Percentiles rank a stretch among this genome's conserved stretches.
These are phyloP conservation scores for Fusarium haematococcum DNA, from an alignment of 2,329 filamentous ascomycete genomes.

Conservation along the genomic window DNA sequence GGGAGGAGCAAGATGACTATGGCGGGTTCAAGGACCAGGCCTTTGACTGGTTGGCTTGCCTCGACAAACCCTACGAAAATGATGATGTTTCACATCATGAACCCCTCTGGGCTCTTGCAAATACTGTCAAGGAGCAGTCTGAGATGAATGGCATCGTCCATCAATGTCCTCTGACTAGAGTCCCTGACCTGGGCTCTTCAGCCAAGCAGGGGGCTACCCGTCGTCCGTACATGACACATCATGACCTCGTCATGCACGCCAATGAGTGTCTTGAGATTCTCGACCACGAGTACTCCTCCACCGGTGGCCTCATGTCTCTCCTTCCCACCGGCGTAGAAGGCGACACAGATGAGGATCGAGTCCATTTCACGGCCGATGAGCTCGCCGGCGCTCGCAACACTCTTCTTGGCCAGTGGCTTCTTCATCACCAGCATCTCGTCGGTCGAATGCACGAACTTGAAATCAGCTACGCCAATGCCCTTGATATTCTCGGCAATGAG, in stretches of 20 bases:
- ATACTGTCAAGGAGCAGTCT: slow-evolving; percentile 57
- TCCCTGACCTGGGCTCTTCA: slow-evolving; percentile 33
- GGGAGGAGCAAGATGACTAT: slow-evolving; percentile 41
- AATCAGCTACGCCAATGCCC: slow-evolving; percentile 61
- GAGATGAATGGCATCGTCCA: slow-evolving; percentile 56
- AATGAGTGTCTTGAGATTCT: slow-evolving; percentile 70
- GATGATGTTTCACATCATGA: slow-evolving; percentile 60
- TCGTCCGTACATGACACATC: slow-evolving; percentile 59
- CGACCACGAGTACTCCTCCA: slow-evolving; percentile 68
- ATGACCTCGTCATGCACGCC: slow-evolving; percentile 66
- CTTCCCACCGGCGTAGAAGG: slow-evolving; percentile 56
- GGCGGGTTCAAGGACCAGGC: slow-evolving; percentile 58
- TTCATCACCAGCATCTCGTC: slow-evolving; percentile 65
- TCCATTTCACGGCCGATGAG: slow-evolving; percentile 43
- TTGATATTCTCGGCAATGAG: slow-evolving; percentile 63
- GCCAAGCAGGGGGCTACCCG: slow-evolving; percentile 27
- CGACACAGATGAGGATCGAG: slow-evolving; percentile 43
- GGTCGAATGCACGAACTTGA: slow-evolving; percentile 69
- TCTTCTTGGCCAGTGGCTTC: slow-evolving; percentile 68
- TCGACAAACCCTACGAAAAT: slow-evolving; percentile 61
- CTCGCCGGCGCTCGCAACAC: slow-evolving; percentile 60
- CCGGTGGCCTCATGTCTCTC: slow-evolving; percentile 67
- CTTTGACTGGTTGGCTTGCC: slow-evolving; percentile 68
- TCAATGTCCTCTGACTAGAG: slow-evolving; percentile 59
- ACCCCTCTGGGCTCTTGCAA: slow-evolving; percentile 60